Base-by-base conservation (phyloP, 1,139 yeast species). In the Scheffersomyces quercinus region DNA sequence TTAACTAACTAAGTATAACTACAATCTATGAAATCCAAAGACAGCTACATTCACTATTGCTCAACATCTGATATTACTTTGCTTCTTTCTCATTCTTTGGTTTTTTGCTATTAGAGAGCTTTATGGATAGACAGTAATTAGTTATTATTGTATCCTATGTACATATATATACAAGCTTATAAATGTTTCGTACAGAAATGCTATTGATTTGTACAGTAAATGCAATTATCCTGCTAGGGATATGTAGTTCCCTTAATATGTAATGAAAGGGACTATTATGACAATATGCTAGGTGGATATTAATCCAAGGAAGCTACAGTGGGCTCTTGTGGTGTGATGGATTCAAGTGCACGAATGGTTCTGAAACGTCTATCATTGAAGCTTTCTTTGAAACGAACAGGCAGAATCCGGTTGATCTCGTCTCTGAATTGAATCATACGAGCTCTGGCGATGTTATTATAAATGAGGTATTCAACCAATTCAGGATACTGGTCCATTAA, bases 401-500 rank as follows among this genome's bases (percentile, higher is more conserved):
- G 57, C 4, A 51, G 42, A 4, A 59, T 43, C 35, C 42, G 36
- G 44, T 66, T 62, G 11, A 70, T 54, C 12, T 48, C 50, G 8
- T 43, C 42, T 20, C 71, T 56, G 52, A 70, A 70, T 15, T 44
- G 41, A 26, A 48, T 49, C 13, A 52, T 36, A 37, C 67, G 54
- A 5, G 46, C 38, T 30, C 60, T 50, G 9, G 58, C 50, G 3
- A 52, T 48, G 12, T 53, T 55, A 36, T 55, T 57, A 35, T 54
- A 54, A 36, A 63, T 44, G 34, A 70, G 48, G 37, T 54, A 66
- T 42, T 65, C 70, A 29, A 71, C 56, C 1, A 73, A 62, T 29
- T 59, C 59, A 1, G 77, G 77, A 44, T 53, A 71, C 29, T 60
- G 48, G 43, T 67, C 68, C 62, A 60, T 60, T 37, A 70, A 51